Conservation (phyloP, 768 basidiomycete genomes). For the Coprinopsis sp. region DNA sequence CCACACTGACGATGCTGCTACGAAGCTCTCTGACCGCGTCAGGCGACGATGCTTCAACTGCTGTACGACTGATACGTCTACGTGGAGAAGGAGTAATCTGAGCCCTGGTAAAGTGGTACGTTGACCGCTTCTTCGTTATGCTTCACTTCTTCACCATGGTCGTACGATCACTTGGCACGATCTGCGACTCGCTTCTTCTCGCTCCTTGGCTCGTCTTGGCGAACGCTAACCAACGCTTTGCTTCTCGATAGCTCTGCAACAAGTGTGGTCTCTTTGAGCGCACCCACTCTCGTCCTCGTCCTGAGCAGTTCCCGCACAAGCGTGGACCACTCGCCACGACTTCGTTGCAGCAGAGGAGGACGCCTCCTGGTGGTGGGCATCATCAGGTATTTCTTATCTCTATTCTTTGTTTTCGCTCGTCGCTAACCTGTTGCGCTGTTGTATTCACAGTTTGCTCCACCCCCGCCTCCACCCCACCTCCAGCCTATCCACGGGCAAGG, state of each 20-base stretch:
- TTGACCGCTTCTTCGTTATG: conserved; percentile 11
- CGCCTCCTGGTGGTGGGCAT: no score
- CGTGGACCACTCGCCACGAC: conserved; percentile 60
- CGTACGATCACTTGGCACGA: no score
- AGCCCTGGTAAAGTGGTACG: conserved; percentile 74
- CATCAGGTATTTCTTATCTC: no score
- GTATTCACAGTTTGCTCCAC: no score
- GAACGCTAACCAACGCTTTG: background rate
- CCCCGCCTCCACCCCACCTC: no score
- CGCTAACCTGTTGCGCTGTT: no score
- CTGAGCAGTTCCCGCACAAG: conserved; percentile 79
- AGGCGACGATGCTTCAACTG: conserved; percentile 80
- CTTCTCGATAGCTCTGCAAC: conserved; percentile 42
- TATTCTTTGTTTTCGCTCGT: no score
- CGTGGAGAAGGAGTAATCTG: conserved; percentile 74
- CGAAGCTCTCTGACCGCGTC: conserved; percentile 74
- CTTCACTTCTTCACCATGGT: background rate
- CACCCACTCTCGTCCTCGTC: conserved; percentile 72
- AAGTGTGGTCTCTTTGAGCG: conserved; percentile 81
- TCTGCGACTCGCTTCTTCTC: no score
- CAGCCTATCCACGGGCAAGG: no score
- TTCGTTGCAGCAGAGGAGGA: conserved; percentile 45
- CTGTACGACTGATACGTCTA: conserved; percentile 79
- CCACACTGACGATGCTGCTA: conserved; percentile 75
- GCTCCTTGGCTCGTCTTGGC: no score